These are phyloP conservation scores for Thuja plicata DNA, from an alignment of 83 land plant species.

Conservation along the genomic window DNA sequence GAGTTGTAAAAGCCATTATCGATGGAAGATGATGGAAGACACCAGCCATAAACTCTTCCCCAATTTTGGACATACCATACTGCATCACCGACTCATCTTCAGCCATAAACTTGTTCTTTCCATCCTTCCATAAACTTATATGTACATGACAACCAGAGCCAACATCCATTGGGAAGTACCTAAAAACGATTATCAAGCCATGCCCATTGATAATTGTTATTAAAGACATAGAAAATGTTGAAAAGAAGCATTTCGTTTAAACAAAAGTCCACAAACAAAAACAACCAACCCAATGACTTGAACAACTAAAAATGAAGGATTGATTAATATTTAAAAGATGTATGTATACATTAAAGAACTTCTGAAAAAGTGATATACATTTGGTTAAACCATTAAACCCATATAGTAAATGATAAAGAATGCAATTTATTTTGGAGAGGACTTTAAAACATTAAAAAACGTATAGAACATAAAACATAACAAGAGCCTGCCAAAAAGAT, in stretches of 20 bases:
- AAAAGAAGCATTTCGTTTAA: background rate
- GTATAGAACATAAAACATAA: background rate
- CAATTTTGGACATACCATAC: slow-evolving; percentile 79
- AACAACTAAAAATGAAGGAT: background rate
- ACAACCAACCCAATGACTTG: background rate
- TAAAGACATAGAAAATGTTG: background rate
- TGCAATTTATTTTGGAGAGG: background rate
- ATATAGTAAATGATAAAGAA: background rate
- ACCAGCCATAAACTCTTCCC: slow-evolving; percentile 95
- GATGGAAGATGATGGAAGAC: slow-evolving; percentile 90
- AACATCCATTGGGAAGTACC: slow-evolving; percentile 60
- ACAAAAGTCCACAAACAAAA: background rate
- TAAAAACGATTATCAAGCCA: slow-evolving; percentile 12
- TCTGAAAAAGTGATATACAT: background rate
- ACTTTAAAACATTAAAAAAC: background rate
- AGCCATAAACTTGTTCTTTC: slow-evolving; percentile 81
- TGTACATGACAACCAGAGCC: slow-evolving; percentile 98
- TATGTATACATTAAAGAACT: background rate
- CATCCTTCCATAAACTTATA: slow-evolving; percentile 83
- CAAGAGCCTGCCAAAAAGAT: background rate
- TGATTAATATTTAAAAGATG: background rate
- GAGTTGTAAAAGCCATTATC: slow-evolving; percentile 85
- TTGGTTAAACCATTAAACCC: background rate
- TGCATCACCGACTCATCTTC: slow-evolving; percentile 29
- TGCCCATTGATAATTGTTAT: background rate